Base-by-base conservation (phyloP, 2,329 filamentous ascomycete genomes). In the Apiospora malaysiana region DNA sequence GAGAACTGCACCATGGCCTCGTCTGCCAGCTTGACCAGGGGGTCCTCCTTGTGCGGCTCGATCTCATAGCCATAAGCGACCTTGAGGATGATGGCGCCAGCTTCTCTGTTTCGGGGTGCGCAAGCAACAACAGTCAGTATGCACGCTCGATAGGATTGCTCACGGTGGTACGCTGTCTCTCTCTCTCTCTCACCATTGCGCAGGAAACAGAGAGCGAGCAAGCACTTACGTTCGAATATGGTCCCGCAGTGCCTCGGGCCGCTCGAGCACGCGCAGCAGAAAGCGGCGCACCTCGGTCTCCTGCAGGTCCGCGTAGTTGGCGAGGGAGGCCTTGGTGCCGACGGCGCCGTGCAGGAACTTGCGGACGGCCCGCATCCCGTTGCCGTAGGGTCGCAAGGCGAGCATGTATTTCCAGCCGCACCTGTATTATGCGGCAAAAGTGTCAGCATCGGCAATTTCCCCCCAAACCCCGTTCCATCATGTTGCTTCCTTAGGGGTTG, bases 281-380 rank as follows among this genome's bases (percentile, higher is more conserved):
- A 86, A 85, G 2, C 82, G 82, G 1, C 79, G 78, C 2, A 79
- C 79, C 70, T 88, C 85, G 1, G 77, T 75, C 56, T 87, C 83
- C 71, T 87, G 84, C 0, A 85, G 46, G 0, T 71, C 43, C 46
- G 84, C 76, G 71, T 84, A 86, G 25, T 82, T 80, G 0, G 81
- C 71, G 0, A 83, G 80, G 0, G 79, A 73, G 0, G 73, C 70
- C 46, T 83, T 83, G 0, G 84, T 82, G 0, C 86, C 86, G 7
- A 88, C 77, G 16, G 83, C 78, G n/a, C 81, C 79, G 37, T 80
- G 78, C 51, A 85, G 80, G 12, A 83, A 80, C 75, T 84, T 88
- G 14, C 87, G 84, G 66, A 85, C 81, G 2, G 77, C 77, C 40
- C 79, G 79, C 25, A 83, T 82, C 7, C 75, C 79, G 18, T 80